phyloP scores from a whole-genome alignment of 257 asterid genomes.

The Fraxinus pennsylvanica region DNA sequence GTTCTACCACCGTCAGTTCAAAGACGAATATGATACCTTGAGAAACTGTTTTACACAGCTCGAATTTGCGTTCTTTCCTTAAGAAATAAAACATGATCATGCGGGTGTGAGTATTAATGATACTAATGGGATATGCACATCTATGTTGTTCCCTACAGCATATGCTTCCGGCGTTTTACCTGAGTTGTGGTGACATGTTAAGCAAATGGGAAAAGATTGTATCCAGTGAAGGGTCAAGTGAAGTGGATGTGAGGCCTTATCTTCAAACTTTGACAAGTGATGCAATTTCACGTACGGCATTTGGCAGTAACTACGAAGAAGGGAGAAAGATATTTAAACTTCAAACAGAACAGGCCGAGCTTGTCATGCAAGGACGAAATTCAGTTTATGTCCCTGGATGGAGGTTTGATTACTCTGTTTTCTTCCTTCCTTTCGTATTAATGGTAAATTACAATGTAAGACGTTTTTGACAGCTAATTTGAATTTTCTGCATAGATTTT shows the following conservation, averaged over 20 bases:
- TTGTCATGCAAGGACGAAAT: slow-evolving; percentile 9
- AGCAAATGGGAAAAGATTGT: slow-evolving; percentile 51
- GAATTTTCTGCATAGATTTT: neutral
- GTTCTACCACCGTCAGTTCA: too few species aligned
- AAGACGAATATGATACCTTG: too few species aligned
- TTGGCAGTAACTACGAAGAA: slow-evolving; percentile 60
- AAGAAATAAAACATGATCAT: too few species aligned
- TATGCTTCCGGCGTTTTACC: slow-evolving; percentile 43
- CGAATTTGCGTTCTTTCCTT: too few species aligned
- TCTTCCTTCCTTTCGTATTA: neutral
- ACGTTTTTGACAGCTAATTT: too few species aligned
- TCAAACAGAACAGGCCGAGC: slow-evolving; percentile 45
- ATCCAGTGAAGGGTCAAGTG: slow-evolving; percentile 32
- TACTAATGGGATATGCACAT: neutral
- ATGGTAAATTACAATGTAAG: too few species aligned
- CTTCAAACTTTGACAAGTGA: slow-evolving; percentile 51
- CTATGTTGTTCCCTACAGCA: too few species aligned
- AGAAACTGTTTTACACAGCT: neutral
- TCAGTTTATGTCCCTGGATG: slow-evolving; percentile 44
- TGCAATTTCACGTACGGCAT: slow-evolving; percentile 61
- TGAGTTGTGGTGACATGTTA: slow-evolving; percentile 55
- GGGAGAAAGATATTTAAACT: slow-evolving; percentile 62
- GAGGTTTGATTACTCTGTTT: slow-evolving; percentile 23
- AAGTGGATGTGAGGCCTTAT: slow-evolving; percentile 59
- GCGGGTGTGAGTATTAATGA: too few species aligned